These are phyloP conservation scores for Passalora sequoiae DNA, from an alignment of 2,329 filamentous ascomycete species.

Conservation along the genomic window DNA sequence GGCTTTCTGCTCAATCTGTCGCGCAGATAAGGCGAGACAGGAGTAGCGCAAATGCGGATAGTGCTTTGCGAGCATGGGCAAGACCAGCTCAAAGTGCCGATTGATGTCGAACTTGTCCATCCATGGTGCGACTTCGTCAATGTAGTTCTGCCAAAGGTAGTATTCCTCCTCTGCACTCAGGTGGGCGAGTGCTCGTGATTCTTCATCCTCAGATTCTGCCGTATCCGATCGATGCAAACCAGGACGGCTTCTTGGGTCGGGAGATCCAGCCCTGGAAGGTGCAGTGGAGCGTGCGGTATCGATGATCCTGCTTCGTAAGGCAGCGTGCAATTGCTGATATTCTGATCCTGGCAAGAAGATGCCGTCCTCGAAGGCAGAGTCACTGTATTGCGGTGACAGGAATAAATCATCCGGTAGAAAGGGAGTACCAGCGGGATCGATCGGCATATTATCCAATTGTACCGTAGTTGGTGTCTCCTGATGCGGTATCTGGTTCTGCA, in stretches of 20 bases:
- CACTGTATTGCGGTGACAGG: slow-evolving; percentile 27
- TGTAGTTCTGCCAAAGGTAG: slow-evolving; percentile 41
- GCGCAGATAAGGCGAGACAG: slow-evolving; percentile 51
- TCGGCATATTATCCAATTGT: no score
- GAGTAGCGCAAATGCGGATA: slow-evolving; percentile 46
- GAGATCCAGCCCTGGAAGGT: slow-evolving; percentile 24
- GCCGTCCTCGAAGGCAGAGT: slow-evolving; percentile 29
- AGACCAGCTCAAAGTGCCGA: slow-evolving; percentile 49
- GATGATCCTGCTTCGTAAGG: slow-evolving; percentile 29
- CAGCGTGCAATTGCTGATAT: slow-evolving; percentile 31
- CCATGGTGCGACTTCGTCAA: slow-evolving; percentile 52
- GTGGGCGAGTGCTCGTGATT: slow-evolving; percentile 25
- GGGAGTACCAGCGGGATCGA: slow-evolving; percentile 7
- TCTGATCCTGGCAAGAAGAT: slow-evolving; percentile 32
- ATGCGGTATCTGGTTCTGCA: background rate
- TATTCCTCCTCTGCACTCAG: slow-evolving; percentile 29
- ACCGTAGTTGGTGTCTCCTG: background rate
- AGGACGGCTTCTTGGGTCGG: slow-evolving; percentile 15
- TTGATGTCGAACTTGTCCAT: slow-evolving; percentile 55
- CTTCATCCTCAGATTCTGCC: slow-evolving; percentile 17
- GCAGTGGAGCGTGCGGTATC: slow-evolving; percentile 31
- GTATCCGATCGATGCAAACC: slow-evolving; percentile 11
- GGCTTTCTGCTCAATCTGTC: slow-evolving; percentile 50
- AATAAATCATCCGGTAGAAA: slow-evolving; percentile 18
- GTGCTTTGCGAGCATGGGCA: slow-evolving; percentile 47